Evolutionary conservation across 495 filamentous ascomycete genomes (phyloP), one percentile per base, ranked within the genome.

Genomic region (Xylaria nigripes): DNA sequence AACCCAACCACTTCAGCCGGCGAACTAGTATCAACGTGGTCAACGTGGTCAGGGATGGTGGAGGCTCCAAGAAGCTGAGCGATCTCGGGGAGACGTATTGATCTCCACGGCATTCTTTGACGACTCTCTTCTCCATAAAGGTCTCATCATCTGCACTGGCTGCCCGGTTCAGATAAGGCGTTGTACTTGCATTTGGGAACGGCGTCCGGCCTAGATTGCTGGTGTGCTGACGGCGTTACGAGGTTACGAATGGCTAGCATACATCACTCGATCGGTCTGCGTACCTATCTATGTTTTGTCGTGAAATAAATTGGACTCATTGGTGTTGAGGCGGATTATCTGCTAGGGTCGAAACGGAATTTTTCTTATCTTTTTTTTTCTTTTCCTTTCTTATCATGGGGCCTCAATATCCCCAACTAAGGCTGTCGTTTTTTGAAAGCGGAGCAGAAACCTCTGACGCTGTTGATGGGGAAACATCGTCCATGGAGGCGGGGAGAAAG

Each of bases 21-120:
- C 64, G 77, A 61, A 67, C 61, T 22, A 76, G 69, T 60, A 67
- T 62, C 19, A 77, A 68, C 60, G 72, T n/a, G n/a, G n/a, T 71
- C 49, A 72, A 77, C 48, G 69, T 69, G 50, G 78, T 58, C 64
- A 57, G 63, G 21, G 62, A 67, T 15, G 38, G 27, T 18, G 50
- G 57, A 19, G 57, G 61, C 27, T 45, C 61, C 29, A 65, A 62
- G 47, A 71, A 70, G 53, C 50, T 76, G 48, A 72, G 67, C 50
- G 74, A 77, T 46, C 63, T 77, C 22, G 74, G 74, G 16, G 74
- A 77, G 67, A 77, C 73, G 3, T 77, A 76, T 50, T 76, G 21
- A 29, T 47, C 22, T 49, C 22, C 32, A n/a, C 27, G 36, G 23
- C 42, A 41, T 48, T 30, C 58, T 57, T 50, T 51, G 38, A 54